phyloP scores from a whole-genome alignment of 495 filamentous ascomycete genomes.

The Umbilicaria muhlenbergii region DNA sequence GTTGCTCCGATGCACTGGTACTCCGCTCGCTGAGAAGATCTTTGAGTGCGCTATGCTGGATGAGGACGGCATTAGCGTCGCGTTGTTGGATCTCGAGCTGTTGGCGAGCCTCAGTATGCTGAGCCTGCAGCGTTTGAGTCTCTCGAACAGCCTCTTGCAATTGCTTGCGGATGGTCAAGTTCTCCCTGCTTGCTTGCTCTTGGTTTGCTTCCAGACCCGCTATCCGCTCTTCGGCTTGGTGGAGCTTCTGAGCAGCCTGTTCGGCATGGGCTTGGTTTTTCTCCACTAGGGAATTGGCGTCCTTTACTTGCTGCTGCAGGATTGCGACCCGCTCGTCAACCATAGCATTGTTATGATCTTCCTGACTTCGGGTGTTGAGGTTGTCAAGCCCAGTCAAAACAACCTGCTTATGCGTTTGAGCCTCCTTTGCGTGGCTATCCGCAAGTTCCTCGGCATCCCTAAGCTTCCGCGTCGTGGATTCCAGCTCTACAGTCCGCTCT shows the following conservation, averaged over 20 bases:
- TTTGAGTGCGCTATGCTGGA: constrained; percentile 87
- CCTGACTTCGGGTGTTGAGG: constrained; percentile 33
- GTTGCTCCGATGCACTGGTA: constrained; percentile 40
- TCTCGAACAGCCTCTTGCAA: constrained; percentile 73
- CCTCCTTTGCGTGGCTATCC: constrained; percentile 78
- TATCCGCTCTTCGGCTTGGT: constrained; percentile 87
- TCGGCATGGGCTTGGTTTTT: constrained; percentile 88
- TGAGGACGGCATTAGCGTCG: constrained; percentile 72
- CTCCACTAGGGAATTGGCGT: constrained; percentile 63
- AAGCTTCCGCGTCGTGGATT: constrained; percentile 53
- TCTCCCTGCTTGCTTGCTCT: constrained; percentile 88
- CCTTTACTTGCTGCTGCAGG: constrained; percentile 63
- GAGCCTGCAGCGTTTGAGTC: constrained; percentile 54
- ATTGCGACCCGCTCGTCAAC: constrained; percentile 61
- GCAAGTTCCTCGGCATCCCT: constrained; percentile 80
- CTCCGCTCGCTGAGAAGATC: constrained; percentile 82
- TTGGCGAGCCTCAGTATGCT: constrained; percentile 63
- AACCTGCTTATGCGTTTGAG: constrained; percentile 67
- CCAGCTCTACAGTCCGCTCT: constrained; percentile 65
- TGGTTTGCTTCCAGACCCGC: constrained; percentile 93
- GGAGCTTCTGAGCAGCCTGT: constrained; percentile 69
- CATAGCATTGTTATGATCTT: constrained; percentile 30
- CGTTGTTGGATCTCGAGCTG: constrained; percentile 70
- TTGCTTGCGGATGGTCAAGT: constrained; percentile 73
- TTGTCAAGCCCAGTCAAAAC: constrained; percentile 72